Conservation (phyloP, 495 filamentous ascomycete species). For the Aspergillus incahuasiensis region DNA sequence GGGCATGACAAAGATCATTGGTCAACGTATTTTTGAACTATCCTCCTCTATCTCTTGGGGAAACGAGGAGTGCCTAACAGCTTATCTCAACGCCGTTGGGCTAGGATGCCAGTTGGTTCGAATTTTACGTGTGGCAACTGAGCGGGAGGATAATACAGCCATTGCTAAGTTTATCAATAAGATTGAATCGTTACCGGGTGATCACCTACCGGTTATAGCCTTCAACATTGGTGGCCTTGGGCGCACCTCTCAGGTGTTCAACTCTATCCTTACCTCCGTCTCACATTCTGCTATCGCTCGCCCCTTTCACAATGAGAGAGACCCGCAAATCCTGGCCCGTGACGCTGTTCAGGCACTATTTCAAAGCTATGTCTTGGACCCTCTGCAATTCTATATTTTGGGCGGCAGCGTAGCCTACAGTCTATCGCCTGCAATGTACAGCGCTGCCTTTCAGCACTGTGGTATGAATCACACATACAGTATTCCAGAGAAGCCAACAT, state of each 20-base stretch:
- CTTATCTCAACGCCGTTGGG: constrained; percentile 52
- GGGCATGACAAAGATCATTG: constrained; percentile 72
- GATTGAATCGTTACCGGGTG: constrained; percentile 34
- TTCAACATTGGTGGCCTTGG: constrained; percentile 70
- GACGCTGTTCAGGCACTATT: constrained; percentile 55
- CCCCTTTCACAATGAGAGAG: constrained; percentile 23
- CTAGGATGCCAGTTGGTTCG: constrained; percentile 69
- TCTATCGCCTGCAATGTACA: constrained; percentile 75
- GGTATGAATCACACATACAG: constrained; percentile 71
- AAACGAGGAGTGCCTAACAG: constrained; percentile 50
- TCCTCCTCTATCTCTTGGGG: constrained; percentile 55
- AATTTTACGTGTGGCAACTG: constrained; percentile 57
- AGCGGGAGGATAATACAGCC: constrained; percentile 53
- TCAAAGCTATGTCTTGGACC: constrained; percentile 54
- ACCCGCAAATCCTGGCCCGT: constrained; percentile 48
- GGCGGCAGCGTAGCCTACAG: constrained; percentile 72
- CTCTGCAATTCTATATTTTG: constrained; percentile 69
- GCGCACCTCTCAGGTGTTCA: constrained; percentile 62
- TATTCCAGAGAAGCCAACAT: constrained; percentile 56
- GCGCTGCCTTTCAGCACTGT: constrained; percentile 64
- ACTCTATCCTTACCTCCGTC: constrained; percentile 62
- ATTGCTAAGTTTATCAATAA: constrained; percentile 52
- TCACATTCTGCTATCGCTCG: constrained; percentile 59
- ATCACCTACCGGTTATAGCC: constrained; percentile 56
- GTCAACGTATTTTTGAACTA: constrained; percentile 53